Conservation (phyloP, 1,284 basidiomycete species). For the Pseudozyma thailandica region DNA sequence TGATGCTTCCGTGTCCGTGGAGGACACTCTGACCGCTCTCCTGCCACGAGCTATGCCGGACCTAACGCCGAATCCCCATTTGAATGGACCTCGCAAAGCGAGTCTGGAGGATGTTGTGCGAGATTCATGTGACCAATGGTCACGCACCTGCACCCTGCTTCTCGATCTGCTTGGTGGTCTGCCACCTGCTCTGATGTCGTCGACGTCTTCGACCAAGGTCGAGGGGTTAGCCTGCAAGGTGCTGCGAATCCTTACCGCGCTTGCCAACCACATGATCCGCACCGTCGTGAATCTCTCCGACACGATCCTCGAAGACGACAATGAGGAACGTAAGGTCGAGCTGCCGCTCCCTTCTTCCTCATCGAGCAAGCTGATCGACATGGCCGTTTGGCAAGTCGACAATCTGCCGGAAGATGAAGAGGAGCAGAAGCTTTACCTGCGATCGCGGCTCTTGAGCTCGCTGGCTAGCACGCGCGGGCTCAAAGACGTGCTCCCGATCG, state of each 20-base stretch:
- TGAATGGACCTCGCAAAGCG: conserved; percentile 8
- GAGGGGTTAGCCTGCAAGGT: conserved; percentile 26
- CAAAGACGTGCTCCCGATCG: background rate
- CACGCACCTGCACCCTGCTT: conserved; percentile 14
- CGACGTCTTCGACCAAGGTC: background rate
- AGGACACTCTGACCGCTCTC: conserved; percentile 10
- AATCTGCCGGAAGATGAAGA: conserved; percentile 12
- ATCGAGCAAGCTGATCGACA: conserved; percentile 4
- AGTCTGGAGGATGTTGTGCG: conserved; percentile 26
- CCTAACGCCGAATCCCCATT: conserved; percentile 15
- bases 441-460: conserved; percentile 17
- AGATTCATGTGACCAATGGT: conserved; percentile 24
- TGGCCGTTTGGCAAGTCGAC: conserved; percentile 34
- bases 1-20: conserved; percentile 35
- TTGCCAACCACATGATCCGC: conserved; percentile 38
- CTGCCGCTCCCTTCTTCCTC: conserved; percentile 8
- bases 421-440: conserved; percentile 16
- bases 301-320: conserved; percentile 30
- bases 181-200: background rate
- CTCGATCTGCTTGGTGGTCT: conserved; percentile 18
- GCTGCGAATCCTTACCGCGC: conserved; percentile 31
- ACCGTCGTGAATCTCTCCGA: conserved; percentile 29
- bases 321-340: conserved; percentile 16
- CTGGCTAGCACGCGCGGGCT: conserved; percentile 1
- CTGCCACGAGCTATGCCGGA: conserved; percentile 24